Evolutionary conservation across 2,329 filamentous ascomycete genomes (phyloP).

Genomic region (Pseudohalonectria lignicola): DNA sequence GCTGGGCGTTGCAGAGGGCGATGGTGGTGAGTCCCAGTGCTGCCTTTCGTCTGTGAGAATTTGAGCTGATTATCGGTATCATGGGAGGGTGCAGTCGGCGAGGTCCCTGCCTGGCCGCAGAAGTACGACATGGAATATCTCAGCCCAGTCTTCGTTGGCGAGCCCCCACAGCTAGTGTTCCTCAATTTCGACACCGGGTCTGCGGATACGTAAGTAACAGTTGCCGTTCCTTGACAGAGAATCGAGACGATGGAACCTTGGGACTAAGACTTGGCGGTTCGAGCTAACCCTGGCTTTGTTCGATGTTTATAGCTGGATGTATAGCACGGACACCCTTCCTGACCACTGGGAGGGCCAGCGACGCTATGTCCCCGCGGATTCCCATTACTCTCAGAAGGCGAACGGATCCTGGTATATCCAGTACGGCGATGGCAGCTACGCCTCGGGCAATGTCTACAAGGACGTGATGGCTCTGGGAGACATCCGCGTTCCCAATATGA

Average conservation of each 20-base stretch:
- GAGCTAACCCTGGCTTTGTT: slow-evolving; percentile 2
- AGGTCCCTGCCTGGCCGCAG: slow-evolving; percentile 17
- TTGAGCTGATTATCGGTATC: no score
- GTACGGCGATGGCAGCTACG: slow-evolving; percentile 28
- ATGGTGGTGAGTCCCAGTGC: no score
- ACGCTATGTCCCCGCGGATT: slow-evolving; percentile 33
- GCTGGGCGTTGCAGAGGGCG: neutral
- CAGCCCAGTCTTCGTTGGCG: slow-evolving; percentile 52
- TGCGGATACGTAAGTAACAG: slow-evolving; percentile 49
- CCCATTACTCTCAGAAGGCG: slow-evolving; percentile 23
- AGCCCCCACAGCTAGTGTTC: slow-evolving; percentile 41
- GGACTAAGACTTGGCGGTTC: no score
- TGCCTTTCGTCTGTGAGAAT: no score
- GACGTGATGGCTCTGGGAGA: slow-evolving; percentile 37
- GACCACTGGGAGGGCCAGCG: slow-evolving; percentile 31
- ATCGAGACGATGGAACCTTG: no score
- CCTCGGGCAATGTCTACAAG: slow-evolving; percentile 35
- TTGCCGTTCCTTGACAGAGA: neutral
- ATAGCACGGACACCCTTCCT: slow-evolving; percentile 35
- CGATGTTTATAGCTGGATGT: slow-evolving; percentile 34
- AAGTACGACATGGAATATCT: slow-evolving; percentile 44
- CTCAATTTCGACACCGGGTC: slow-evolving; percentile 63
- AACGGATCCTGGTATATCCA: slow-evolving; percentile 10
- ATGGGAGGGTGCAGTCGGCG: slow-evolving; percentile 4
- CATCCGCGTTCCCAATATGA: slow-evolving; percentile 29